phyloP scores from a whole-genome alignment of 1,139 yeast genomes.

The Barnettozyma hawaiiensis region DNA sequence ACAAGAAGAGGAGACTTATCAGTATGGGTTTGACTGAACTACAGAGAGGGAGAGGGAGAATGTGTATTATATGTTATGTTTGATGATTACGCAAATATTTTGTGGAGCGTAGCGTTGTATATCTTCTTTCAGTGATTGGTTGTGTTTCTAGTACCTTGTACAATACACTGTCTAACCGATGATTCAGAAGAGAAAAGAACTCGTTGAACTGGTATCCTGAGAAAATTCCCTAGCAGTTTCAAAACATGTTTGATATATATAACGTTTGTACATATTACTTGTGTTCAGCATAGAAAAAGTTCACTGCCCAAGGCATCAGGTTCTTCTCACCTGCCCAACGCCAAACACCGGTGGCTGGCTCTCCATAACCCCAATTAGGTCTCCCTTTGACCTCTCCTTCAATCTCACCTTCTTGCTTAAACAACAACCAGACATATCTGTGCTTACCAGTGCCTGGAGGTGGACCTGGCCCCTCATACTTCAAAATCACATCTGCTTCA shows the following conservation, averaged over 20 bases:
- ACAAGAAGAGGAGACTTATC: slow-evolving; percentile 1
- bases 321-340: slow-evolving; percentile 67
- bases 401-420: slow-evolving; percentile 46
- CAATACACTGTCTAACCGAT: too few species aligned
- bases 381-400: slow-evolving; percentile 40
- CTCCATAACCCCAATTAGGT: slow-evolving; percentile 82
- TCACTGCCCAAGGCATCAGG: slow-evolving; percentile 66
- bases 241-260: too few species aligned
- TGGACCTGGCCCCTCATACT: slow-evolving; percentile 81
- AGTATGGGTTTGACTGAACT: slow-evolving; percentile 1
- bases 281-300: slow-evolving; percentile 47
- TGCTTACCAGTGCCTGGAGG: slow-evolving; percentile 83
- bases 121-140: too few species aligned
- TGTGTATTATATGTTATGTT: background rate
- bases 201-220: too few species aligned
- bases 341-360: slow-evolving; percentile 69
- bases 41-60: background rate
- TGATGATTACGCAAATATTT: background rate
- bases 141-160: too few species aligned
- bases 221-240: too few species aligned
- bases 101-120: too few species aligned
- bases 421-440: slow-evolving; percentile 74
- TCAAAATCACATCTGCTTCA: slow-evolving; percentile 30
- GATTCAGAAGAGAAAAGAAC: too few species aligned
- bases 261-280: slow-evolving; percentile 4